Conservation (phyloP, 2,329 filamentous ascomycete species). For the Sporothrix pseudoabietina region DNA sequence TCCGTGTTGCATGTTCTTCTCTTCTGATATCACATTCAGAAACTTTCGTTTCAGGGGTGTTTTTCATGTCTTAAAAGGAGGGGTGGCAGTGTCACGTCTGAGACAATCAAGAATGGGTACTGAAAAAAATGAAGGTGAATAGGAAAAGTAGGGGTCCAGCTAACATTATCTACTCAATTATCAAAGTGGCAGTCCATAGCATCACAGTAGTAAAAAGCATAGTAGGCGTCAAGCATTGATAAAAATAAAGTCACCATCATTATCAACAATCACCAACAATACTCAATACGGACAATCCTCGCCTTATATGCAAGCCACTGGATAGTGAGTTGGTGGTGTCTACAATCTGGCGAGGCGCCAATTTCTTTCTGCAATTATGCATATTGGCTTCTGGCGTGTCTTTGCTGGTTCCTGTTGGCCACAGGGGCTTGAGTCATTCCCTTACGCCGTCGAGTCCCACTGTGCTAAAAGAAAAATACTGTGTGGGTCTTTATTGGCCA, state of each 20-base stretch:
- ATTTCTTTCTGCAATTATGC: neutral
- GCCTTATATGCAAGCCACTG: too few relatives aligned
- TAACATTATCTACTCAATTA: neutral
- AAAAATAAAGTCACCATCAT: neutral
- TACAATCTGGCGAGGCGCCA: constrained; percentile 12
- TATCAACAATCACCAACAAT: neutral
- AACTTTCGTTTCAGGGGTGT: constrained; percentile 2
- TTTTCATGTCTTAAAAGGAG: constrained; percentile 16
- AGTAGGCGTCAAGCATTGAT: neutral
- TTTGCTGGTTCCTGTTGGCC: neutral
- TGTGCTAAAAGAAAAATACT: neutral
- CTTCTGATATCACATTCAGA: neutral
- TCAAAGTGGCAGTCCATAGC: neutral
- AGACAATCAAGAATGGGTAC: constrained; percentile 13
- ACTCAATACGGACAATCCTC: too few relatives aligned
- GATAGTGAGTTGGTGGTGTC: too few relatives aligned
- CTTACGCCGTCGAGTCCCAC: neutral
- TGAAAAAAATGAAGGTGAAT: neutral
- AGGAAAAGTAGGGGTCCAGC: constrained; percentile 13
- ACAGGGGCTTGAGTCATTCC: constrained; percentile 21
- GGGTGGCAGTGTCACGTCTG: neutral
- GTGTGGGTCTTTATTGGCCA: constrained; percentile 14
- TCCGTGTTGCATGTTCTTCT: neutral
- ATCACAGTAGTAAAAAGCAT: neutral
- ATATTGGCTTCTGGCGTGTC: neutral